Base-by-base conservation (phyloP, 2,329 filamentous ascomycete species). In the Colletotrichum endophyticum region DNA sequence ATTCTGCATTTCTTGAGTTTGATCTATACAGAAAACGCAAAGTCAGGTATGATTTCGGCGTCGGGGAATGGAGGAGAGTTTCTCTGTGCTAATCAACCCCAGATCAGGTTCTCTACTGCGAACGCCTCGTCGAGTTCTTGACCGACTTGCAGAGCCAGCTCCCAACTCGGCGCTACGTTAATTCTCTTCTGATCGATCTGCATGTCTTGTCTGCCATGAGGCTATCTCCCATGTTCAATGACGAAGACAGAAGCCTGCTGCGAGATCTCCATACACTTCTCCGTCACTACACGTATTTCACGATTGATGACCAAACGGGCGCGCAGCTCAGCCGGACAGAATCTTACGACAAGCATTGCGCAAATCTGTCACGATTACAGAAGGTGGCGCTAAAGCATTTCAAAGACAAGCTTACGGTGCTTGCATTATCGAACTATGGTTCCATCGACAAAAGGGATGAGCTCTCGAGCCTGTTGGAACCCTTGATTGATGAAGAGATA, bases 101-200 rank as follows among this genome's bases (percentile, higher is more conserved):
- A 85, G 94, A 96, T 36, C 92, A 94, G 79, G 84, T 96, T 25
- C 86, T 92, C 4, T 99, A 98, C 84, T 98, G 95, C 83, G 96
- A 99, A 84, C 92, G 96, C n/a, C 96, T 99, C 78, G 86, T 97
- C 68, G 97, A 99, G 84, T 94, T 99, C 68, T 88, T 99, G 64
- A 94, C 94, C 11, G 97, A 99, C 83, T 87, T 99, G 25, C 93
- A 98, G 83, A 98, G 96, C 81, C 97, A 99, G 84, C 88, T 99
- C 64, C 97, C 97, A 1, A 99, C 98, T 5, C 91, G 97, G 80
- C 92, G 97, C 84, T 99, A 99, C 83, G 95, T 98, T 82, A 98
- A 98, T 84, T 93, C 95, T 2, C 87, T 99, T 57, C 85, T 99
- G 16, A 93, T 94, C 80, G 96, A 99, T 82, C 87, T 99, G 62